These are phyloP conservation scores for Rhazya stricta DNA, from an alignment of 257 asterid genomes.

Conservation along the genomic window DNA sequence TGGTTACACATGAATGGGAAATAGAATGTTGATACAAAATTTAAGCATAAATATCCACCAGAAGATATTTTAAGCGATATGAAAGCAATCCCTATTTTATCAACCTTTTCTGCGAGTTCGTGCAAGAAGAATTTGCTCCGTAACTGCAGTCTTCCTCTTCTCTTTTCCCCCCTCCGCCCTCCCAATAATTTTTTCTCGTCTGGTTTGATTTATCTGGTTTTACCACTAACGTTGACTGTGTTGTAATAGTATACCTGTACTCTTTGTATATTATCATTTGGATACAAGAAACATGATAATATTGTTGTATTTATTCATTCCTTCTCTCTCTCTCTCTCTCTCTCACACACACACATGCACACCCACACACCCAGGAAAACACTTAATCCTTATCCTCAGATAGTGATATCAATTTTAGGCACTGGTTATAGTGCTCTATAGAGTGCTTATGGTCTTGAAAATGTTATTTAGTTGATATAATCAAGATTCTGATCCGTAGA, in stretches of 20 bases:
- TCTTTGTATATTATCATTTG: not conserved
- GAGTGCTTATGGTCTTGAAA: not conserved
- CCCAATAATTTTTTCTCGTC: not conserved
- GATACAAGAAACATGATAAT: not conserved
- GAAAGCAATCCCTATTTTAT: not conserved
- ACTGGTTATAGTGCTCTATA: not conserved
- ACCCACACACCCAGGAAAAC: not conserved
- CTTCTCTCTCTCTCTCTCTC: constrained; percentile 4
- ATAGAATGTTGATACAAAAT: not conserved
- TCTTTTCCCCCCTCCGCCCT: not conserved
- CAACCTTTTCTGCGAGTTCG: not conserved
- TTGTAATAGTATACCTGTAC: not conserved
- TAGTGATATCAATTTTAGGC: not conserved
- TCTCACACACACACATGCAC: not conserved
- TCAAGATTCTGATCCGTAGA: not conserved
- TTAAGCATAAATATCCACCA: not conserved
- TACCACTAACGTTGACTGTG: not conserved
- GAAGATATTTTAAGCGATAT: not conserved
- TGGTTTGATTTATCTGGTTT: not conserved
- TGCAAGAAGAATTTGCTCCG: not conserved
- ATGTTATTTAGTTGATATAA: not conserved
- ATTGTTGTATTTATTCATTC: not conserved
- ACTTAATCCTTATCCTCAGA: not conserved
- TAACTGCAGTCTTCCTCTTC: not conserved
- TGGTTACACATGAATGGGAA: not conserved